Percentiles rank a stretch among this genome's conserved stretches.
phyloP scores from a whole-genome alignment of 148 eudicot genomes.

The Chenopodium formosanum region DNA sequence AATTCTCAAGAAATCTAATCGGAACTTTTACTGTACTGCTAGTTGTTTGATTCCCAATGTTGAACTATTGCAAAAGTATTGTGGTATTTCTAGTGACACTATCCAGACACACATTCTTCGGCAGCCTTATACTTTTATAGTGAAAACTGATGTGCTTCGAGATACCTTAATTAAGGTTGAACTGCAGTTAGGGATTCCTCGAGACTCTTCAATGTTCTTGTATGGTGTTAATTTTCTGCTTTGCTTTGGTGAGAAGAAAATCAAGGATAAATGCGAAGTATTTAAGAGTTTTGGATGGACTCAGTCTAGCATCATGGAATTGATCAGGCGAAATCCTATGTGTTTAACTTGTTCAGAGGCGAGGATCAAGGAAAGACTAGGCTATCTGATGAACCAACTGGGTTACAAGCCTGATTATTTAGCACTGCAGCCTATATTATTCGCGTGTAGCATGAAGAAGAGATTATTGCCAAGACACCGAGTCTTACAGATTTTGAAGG shows the following conservation, averaged over 20 bases:
- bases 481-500: constrained; percentile 25
- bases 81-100: constrained; percentile 19
- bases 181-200: constrained; percentile 14
- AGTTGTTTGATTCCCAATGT: constrained; percentile 13
- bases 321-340: constrained; percentile 23
- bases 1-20: not conserved
- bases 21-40: not conserved
- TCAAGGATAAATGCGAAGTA: constrained; percentile 23
- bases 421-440: not conserved
- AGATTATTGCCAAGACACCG: constrained; percentile 34
- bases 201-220: constrained; percentile 17
- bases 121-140: not conserved
- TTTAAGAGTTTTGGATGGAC: constrained; percentile 39
- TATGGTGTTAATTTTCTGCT: constrained; percentile 17
- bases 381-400: constrained; percentile 33
- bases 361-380: constrained; percentile 21
- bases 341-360: constrained; percentile 22
- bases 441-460: constrained; percentile 28
- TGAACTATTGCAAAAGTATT: constrained; percentile 11
- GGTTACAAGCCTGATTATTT: constrained; percentile 31
- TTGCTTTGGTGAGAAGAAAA: not conserved
- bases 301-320: constrained; percentile 15
- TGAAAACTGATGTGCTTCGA: constrained; percentile 7
- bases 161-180: constrained; percentile 21
- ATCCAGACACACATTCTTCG: constrained; percentile 3